Percentiles rank a stretch among this genome's conserved stretches.
Evolutionary conservation across 2,329 filamentous ascomycete genomes (phyloP).

Genomic region (Exophiala phaeomuriformis): DNA sequence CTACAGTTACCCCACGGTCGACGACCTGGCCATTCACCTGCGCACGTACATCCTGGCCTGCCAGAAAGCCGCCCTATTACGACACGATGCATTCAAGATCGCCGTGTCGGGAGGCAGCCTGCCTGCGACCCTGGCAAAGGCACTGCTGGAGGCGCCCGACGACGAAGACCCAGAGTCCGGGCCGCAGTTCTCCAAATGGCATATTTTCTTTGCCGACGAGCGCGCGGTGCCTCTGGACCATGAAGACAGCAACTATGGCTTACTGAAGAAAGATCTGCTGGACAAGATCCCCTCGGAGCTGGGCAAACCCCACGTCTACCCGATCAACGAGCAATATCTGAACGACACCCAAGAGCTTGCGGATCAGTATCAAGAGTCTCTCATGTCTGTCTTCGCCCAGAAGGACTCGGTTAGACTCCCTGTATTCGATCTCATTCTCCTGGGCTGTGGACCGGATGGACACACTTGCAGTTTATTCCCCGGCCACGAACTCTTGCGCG

Average conservation of each 20-base stretch:
- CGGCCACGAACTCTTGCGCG: slow-evolving; percentile 74
- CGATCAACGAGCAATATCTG: slow-evolving; percentile 62
- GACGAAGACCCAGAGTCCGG: slow-evolving; percentile 13
- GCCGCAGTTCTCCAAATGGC: slow-evolving; percentile 74
- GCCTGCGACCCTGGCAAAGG: slow-evolving; percentile 77
- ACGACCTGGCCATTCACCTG: slow-evolving; percentile 66
- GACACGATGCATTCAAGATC: slow-evolving; percentile 81
- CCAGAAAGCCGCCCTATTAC: slow-evolving; percentile 70
- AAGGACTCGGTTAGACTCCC: slow-evolving; percentile 91
- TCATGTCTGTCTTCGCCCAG: slow-evolving; percentile 79
- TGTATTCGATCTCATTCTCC: slow-evolving; percentile 86
- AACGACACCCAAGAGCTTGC: slow-evolving; percentile 85
- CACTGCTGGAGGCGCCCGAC: slow-evolving; percentile 53
- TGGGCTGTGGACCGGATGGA: slow-evolving; percentile 91
- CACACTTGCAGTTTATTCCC: slow-evolving; percentile 98
- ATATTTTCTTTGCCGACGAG: slow-evolving; percentile 98
- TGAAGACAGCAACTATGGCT: slow-evolving; percentile 85
- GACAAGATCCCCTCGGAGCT: slow-evolving; percentile 70
- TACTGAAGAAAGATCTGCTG: slow-evolving; percentile 79
- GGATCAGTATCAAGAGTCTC: slow-evolving; percentile 82
- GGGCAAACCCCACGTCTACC: slow-evolving; percentile 64
- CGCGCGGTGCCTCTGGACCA: slow-evolving; percentile 87
- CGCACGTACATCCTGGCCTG: slow-evolving; percentile 74
- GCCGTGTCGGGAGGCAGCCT: slow-evolving; percentile 91
- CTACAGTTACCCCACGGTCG: slow-evolving; percentile 67